Evolutionary conservation across 2,329 filamentous ascomycete genomes (phyloP).

Genomic region (Exophiala aquamarina): DNA sequence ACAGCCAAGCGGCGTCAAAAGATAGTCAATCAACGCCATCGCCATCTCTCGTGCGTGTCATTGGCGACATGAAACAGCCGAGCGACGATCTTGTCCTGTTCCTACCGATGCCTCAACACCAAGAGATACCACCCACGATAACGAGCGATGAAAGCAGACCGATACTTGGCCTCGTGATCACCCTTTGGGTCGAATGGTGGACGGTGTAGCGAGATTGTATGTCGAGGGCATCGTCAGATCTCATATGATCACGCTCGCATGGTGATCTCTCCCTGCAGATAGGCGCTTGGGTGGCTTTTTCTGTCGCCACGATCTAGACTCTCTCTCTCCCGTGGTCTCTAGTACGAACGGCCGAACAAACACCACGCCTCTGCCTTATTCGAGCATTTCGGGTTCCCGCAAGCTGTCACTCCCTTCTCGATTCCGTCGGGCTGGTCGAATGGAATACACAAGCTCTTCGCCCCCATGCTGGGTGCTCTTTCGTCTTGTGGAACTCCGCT

Average conservation of each 20-base stretch:
- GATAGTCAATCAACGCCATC: too few species aligned
- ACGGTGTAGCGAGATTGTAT: too few species aligned
- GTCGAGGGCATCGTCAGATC: too few species aligned
- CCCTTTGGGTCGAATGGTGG: background rate
- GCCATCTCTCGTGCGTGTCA: too few species aligned
- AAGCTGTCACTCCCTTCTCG: conserved; percentile 80
- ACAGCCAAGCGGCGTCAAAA: too few species aligned
- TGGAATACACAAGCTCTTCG: conserved; percentile 74
- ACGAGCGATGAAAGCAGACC: too few species aligned
- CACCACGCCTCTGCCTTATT: conserved; percentile 79
- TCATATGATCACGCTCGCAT: too few species aligned
- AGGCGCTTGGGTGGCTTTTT: too few species aligned
- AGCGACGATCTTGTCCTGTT: conserved; percentile 16
- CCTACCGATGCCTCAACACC: conserved; percentile 5
- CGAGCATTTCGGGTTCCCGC: conserved; percentile 83
- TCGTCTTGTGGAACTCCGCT: conserved; percentile 72
- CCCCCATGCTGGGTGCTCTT: conserved; percentile 71
- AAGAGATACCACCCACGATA: too few species aligned
- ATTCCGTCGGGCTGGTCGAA: conserved; percentile 85
- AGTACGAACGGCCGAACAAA: conserved; percentile 73
- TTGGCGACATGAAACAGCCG: background rate
- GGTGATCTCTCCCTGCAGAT: too few species aligned
- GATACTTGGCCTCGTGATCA: conserved; percentile 3
- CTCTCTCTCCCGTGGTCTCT: conserved; percentile 4
- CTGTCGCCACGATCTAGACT: too few species aligned